Base-by-base conservation (phyloP, 176 grass and related monocot genomes). In the Oryza glumipatula region DNA sequence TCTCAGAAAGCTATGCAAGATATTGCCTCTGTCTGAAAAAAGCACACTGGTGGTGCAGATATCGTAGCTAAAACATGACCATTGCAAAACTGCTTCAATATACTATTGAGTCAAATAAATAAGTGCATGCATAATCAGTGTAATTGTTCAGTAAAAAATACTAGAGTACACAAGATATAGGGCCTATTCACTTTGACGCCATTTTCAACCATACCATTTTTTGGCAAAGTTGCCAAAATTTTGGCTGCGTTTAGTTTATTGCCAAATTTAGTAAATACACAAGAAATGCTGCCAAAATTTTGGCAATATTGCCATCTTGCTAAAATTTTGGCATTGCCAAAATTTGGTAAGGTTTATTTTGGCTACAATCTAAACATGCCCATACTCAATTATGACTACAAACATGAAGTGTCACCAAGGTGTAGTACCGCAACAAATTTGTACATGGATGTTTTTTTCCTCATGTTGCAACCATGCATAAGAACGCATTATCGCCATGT, bases 81-180 rank as follows among this genome's bases (percentile, higher is more conserved):
- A 68, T 22, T 7, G 49, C 35, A 12, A 12, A 76, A 67, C 32
- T 71, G 51, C 33, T 70, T 61, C 21, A 76, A 67, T 61, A 19
- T 58, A 58, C 17, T 39, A 54, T 10, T 39, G 28, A 84, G 56
- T 70, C 14, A 33, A 70, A 78, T 16, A 47, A 67, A 54, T 19
- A 3, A 39, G 67, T 72, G 48, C 19, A 67, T 46, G 26, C 61
- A 72, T 8, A 49, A 49, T 83, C 26, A 74, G 11, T 66, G 24
- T 33, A 75, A 48, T 24, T 83, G 19, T 83, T 75, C 75, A 19
- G 12, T 14, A 39, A 48, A 66, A 81, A 38, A 81, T 51, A 41
- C 39, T 8, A 41, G 39, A 80, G 15, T 68, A 44, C 7, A 69
- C 26, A 69, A 69, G 73, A 17, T 52, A 33, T 32, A 32, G 30